phyloP scores from a whole-genome alignment of 176 grass and related monocot species.

The Zoysia pacifica region DNA sequence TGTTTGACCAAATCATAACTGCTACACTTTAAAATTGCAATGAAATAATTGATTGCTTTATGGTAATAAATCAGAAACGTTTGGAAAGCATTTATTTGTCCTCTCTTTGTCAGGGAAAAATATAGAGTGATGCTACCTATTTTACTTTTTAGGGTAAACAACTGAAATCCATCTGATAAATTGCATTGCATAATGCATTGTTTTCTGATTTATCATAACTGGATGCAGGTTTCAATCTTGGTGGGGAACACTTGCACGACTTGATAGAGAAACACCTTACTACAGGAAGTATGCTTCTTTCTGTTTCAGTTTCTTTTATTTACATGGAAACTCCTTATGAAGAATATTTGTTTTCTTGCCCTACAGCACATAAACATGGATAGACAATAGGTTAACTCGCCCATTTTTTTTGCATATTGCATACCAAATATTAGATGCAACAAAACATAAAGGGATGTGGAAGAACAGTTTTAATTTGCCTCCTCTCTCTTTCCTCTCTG shows the following conservation, averaged over 20 bases:
- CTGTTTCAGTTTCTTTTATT: not conserved
- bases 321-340: conserved; percentile 15
- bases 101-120: not conserved
- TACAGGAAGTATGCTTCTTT: conserved; percentile 89
- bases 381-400: not conserved
- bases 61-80: not conserved
- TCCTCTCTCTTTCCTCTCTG: not conserved
- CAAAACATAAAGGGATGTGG: not conserved
- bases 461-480: not conserved
- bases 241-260: conserved; percentile 94
- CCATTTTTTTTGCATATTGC: not conserved
- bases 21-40: not conserved
- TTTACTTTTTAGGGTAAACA: not conserved
- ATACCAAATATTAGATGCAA: not conserved
- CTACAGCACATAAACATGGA: not conserved
- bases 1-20: conserved; percentile 5
- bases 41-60: not conserved
- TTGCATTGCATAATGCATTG: not conserved
- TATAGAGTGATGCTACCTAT: not conserved
- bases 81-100: not conserved
- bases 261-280: conserved; percentile 97
- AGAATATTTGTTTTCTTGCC: conserved; percentile 15
- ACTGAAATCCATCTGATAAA: conserved; percentile 5
- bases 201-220: conserved; percentile 33
- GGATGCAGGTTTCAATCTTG: conserved; percentile 96